These are phyloP conservation scores for Aspergillus nomiae DNA, from an alignment of 2,329 filamentous ascomycete genomes.

Conservation along the genomic window DNA sequence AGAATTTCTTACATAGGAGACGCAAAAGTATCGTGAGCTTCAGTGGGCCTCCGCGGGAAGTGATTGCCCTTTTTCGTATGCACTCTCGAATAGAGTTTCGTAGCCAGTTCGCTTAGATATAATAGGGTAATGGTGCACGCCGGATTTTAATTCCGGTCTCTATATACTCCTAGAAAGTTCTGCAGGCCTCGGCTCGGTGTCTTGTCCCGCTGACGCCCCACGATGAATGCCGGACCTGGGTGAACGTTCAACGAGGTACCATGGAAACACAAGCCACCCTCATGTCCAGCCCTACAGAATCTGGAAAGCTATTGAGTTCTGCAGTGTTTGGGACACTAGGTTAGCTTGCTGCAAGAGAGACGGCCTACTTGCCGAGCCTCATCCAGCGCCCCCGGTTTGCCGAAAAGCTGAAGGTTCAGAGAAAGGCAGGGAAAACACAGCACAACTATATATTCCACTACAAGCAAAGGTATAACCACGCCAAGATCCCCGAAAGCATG, in stretches of 20 bases:
- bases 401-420: neutral
- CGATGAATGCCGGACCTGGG: neutral
- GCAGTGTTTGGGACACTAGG: neutral
- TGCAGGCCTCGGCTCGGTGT: neutral
- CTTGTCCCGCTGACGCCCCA: neutral
- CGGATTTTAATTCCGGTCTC: neutral
- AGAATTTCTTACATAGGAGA: too few relatives aligned
- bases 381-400: neutral
- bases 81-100: neutral
- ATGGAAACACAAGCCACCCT: neutral
- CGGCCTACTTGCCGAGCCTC: neutral
- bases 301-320: neutral
- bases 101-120: neutral
- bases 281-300: neutral
- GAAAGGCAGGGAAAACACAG: neutral
- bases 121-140: neutral
- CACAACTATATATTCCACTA: neutral
- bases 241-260: neutral
- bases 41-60: neutral
- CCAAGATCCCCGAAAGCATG: neutral
- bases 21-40: neutral
- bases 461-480: neutral
- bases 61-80: neutral
- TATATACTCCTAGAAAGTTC: neutral
- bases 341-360: neutral